Base-by-base conservation (phyloP, 2,329 filamentous ascomycete species). In the Myotisia sp. region DNA sequence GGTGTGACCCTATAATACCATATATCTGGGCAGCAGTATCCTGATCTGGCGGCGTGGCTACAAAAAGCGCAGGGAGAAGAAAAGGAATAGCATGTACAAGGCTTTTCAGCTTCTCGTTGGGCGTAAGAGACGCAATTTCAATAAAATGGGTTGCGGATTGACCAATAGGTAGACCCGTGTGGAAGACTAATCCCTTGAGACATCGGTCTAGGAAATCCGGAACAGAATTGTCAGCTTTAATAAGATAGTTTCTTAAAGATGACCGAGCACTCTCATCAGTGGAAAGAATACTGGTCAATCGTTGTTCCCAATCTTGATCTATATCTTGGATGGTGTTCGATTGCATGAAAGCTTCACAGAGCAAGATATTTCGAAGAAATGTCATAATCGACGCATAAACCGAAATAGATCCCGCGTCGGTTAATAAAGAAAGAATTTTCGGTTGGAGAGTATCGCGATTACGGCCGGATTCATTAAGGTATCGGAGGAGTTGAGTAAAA, bases 1-100 rank as follows among this genome's bases (percentile, higher is more conserved):
- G 48, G 51, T 87, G 79, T 0, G 83, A 78, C 1, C 71, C 74
- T 4, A 94, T 57, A 8, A 93, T 78, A 1, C 85, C 86, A 45
- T 85, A 73, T 0, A 74, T 70, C 39, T 74, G 75, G 10, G 83
- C 76, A 1, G 76, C 76, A 18, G 77, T 62, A 23, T 65, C 62
- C 22, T 86, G 70, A 9, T 38, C 21, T 9, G 20, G 31, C 5
- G 30, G 13, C 3, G 27, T 7, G 29, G 12, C 14, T 14, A 4
- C 18, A 8, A 24, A 6, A 4, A 34, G 26, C 6, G 14, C 24
- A 9, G 4, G 14, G 4, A 23, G 27, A 16, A 37, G 79, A 67
- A 36, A 74, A 68, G 40, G 74, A 68, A 43, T 80, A 78, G 16
- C 62, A 4, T 54, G 46, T 1, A 67, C 58, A 16, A 83, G 53